These are phyloP conservation scores for Hyphopichia pseudoburtonii DNA, from an alignment of 1,139 yeast species.

Conservation along the genomic window DNA sequence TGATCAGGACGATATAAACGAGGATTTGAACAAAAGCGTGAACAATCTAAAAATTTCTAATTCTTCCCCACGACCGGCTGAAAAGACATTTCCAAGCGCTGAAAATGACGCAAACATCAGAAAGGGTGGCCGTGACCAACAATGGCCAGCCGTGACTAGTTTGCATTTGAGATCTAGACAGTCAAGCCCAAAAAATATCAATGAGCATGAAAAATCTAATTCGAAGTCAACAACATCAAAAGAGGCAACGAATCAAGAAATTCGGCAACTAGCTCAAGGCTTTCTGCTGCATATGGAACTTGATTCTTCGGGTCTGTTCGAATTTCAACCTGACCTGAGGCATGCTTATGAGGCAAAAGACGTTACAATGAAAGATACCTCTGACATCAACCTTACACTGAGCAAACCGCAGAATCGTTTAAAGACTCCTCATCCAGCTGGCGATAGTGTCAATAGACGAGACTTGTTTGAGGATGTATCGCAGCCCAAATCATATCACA, in stretches of 20 bases:
- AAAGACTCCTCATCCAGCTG: neutral
- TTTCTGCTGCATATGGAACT: neutral
- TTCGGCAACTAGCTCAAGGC: neutral
- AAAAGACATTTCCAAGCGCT: neutral
- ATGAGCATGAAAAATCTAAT: neutral
- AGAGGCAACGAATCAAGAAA: neutral
- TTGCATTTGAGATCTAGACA: too few species aligned
- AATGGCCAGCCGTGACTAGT: too few species aligned
- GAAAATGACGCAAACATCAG: too few species aligned
- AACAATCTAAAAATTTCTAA: constrained; percentile 9
- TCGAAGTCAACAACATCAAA: neutral
- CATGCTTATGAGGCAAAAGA: neutral
- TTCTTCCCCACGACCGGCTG: neutral
- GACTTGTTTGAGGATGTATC: too few species aligned
- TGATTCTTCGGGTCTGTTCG: constrained; percentile 1
- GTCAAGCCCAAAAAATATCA: too few species aligned
- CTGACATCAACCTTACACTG: too few species aligned
- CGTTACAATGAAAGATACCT: neutral
- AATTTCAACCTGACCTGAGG: neutral
- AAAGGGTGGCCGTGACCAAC: too few species aligned
- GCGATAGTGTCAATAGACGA: neutral
- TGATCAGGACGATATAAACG: constrained; percentile 10
- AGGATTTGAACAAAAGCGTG: constrained; percentile 15
- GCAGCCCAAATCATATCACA: neutral
- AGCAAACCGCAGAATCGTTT: too few species aligned